Evolutionary conservation across 352 stramenopile genomes (phyloP), one percentile per base, ranked within the genome.

Genomic region (Globisporangium nagaii): DNA sequence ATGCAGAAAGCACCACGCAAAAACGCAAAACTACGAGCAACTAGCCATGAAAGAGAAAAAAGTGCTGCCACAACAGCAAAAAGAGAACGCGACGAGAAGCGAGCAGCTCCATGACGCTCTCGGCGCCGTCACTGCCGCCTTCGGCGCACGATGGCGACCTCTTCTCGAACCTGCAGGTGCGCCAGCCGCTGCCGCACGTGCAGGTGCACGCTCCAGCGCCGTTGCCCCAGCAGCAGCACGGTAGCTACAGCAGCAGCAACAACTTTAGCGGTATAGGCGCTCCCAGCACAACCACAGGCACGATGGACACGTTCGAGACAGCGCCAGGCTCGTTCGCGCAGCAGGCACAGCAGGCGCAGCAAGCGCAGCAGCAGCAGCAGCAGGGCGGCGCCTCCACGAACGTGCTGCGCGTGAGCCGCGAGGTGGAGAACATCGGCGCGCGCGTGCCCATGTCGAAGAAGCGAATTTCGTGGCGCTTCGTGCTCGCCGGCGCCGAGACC

Each of bases 361-460:
- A 27, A 3, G 43, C 35, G 13, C 27, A 31, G 15, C 25, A 49
- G 4, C 25, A 32, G 1, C 25, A 43, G 20, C 41, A 50, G 37
- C 51, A 44, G 13, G 4, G 22, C 30, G 7, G 22, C 13, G 8
- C 17, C n/a, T n/a, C 17, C 43, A 32, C 57, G 19, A 35, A 13
- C n/a, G 75, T 87, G 50, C 68, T 87, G 17, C 77, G 80, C 44
- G 77, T 90, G 39, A 72, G 67, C 13, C 75, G 68, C 49, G 82
- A 92, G 61, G 68, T 88, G 25, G 84, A 94, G 62, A 94, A 90
- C 67, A 90, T 91, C 52, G 84, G 84, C 35, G 81, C 74, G 28
- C 81, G 84, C 41, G 75, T 95, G 20, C 57, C 85, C 32, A 66
- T 86, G 63, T 90, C 81, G 48, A 95, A 93, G 75, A 93, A 95